These are phyloP conservation scores for Halophytophthora batemanensis DNA, from an alignment of 352 stramenopile species.

Conservation along the genomic window DNA sequence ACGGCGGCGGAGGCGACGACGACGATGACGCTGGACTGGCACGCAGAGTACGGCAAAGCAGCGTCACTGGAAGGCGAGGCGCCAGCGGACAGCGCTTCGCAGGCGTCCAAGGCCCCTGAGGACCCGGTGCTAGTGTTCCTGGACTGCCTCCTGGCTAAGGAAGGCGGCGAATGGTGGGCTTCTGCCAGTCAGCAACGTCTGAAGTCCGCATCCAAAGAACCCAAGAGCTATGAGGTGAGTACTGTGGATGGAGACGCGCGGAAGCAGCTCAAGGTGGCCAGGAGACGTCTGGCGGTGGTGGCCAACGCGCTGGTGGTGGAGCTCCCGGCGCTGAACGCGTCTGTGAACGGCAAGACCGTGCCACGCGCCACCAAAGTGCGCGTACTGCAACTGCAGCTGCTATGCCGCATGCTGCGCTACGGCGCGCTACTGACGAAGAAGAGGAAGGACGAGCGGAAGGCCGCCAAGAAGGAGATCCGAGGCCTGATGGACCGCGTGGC, in stretches of 20 bases:
- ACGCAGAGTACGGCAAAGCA: conserved; percentile 18
- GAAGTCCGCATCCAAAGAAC: conserved; percentile 6
- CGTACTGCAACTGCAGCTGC: conserved; percentile 61
- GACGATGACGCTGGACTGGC: conserved; percentile 14
- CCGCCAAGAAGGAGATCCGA: conserved; percentile 58
- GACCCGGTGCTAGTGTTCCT: conserved; percentile 23
- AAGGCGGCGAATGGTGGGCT: conserved; percentile 31
- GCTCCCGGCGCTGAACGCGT: conserved; percentile 27
- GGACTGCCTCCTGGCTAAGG: conserved; percentile 20
- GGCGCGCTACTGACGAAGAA: conserved; percentile 13
- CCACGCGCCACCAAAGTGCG: conserved; percentile 41
- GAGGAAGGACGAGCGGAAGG: conserved; percentile 33
- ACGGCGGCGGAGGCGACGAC: conserved; percentile 6
- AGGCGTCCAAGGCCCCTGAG: conserved; percentile 4
- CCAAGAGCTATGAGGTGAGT: conserved; percentile 4
- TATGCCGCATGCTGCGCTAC: conserved; percentile 52
- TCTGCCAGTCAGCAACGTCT: conserved; percentile 2
- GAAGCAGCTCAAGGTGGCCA: conserved; percentile 13
- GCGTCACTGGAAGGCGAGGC: conserved; percentile 12
- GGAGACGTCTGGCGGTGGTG: conserved; percentile 20
- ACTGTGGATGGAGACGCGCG: conserved; percentile 7
- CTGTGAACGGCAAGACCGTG: conserved; percentile 19
- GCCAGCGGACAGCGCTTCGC: not conserved
- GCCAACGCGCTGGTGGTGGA: conserved; percentile 20
- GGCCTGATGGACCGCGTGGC: conserved; percentile 70